Conservation (phyloP, 2,329 filamentous ascomycete species). For the Cladosporium colombiae region DNA sequence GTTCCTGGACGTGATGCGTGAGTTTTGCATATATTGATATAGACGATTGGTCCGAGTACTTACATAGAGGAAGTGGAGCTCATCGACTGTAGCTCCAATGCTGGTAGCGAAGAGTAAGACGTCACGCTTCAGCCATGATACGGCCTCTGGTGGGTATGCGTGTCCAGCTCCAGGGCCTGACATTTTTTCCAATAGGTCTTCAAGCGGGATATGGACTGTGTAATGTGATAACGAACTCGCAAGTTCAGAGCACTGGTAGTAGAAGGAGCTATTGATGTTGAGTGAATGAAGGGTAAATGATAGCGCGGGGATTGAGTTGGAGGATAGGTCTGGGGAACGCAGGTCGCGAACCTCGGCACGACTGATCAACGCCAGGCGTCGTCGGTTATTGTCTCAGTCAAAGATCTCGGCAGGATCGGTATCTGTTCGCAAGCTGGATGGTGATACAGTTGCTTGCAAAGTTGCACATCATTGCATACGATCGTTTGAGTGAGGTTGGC, state of each 20-base stretch:
- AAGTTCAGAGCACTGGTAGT: background rate
- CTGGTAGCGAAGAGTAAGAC: constrained; percentile 85
- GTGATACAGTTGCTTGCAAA: background rate
- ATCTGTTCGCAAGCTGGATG: background rate
- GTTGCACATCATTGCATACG: background rate
- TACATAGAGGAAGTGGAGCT: constrained; percentile 92
- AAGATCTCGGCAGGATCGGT: background rate
- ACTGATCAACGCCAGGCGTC: background rate
- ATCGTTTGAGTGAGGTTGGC: too few species aligned
- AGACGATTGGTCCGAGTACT: constrained; percentile 28
- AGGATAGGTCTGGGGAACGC: too few species aligned
- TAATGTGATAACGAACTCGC: background rate
- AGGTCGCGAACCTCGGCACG: constrained; percentile 3
- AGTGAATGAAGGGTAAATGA: background rate
- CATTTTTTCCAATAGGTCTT: constrained; percentile 7
- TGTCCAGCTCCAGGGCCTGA: constrained; percentile 65
- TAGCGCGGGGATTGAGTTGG: background rate
- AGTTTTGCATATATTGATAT: background rate
- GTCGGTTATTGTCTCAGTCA: background rate
- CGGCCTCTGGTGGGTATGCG: constrained; percentile 73
- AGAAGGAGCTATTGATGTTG: background rate
- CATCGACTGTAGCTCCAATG: constrained; percentile 81
- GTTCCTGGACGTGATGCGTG: constrained; percentile 60
- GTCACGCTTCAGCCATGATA: constrained; percentile 87
- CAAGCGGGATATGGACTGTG: background rate